Base-by-base conservation (phyloP, 148 eudicot species). In the Camellia japonica region DNA sequence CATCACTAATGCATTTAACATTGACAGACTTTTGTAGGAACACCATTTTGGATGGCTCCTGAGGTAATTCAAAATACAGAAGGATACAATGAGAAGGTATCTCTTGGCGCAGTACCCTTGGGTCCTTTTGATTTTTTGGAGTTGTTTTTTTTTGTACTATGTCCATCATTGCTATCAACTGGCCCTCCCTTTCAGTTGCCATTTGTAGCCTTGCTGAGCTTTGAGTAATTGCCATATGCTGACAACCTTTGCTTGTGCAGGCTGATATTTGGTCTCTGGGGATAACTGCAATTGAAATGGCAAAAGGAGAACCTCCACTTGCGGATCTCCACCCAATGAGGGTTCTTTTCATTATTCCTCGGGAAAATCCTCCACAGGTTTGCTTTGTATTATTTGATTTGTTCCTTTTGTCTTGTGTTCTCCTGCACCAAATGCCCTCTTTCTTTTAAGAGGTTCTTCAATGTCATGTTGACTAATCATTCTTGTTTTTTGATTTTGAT, bases 1-100 rank as follows among this genome's bases (percentile, higher is more conserved):
- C 64, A 74, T 77, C 16, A 56, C 81, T 73, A 81, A 87, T 84
- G 62, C 87, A 77, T 83, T 83, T 77, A 68, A 82, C 64, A 44
- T 59, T 82, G 74, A 66, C 86, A 95, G 98, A 95, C 98, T 54
- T 95, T 95, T 87, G 98, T 95, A 76, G 98, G 98, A 74, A 95
- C 98, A 70, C 98, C 98, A 83, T 95, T 95, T 86, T 95, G 98
- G 98, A 95, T 95, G 98, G 98, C 98, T 80, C 98, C 98, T 68
- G 98, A 95, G 87, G 98, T 95, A 49, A 95, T 95, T 85, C 97
- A 95, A 81, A 95, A 95, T 84, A 87, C 98, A 43, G 98, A 93
- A 7, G 98, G 98, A 75, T 95, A 95, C 83, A 90, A 95, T 79
- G 98, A 95, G 87, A 95, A 95, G 98, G 98, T 95, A 81, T 54